Base-by-base conservation (phyloP, 257 asterid species). In the Salvia rosmarinus region DNA sequence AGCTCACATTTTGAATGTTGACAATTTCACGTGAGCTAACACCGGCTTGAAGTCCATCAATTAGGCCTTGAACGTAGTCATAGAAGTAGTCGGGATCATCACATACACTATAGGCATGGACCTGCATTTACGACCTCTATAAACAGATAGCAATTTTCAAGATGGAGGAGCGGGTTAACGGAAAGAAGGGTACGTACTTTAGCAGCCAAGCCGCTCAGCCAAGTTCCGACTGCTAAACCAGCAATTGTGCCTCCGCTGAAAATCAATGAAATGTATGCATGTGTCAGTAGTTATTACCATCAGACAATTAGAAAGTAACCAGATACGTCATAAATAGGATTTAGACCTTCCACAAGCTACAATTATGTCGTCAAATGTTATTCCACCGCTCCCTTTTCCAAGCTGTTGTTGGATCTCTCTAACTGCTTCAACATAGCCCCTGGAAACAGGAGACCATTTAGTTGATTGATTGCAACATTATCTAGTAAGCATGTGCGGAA, bases 191-290 rank as follows among this genome's bases (percentile, higher is more conserved):
- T 9, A 34, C 25, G 19, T 85, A 94, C 97, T 75, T 89, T 94
- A 76, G 96, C 88, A 76, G 82, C 85, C 79, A 89, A 78, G 74
- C 77, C 71, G 77, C 99, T 89, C 72, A 94, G 88, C 86, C 73
- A 78, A 44, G 93, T 82, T 58, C 93, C 97, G 59, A 91, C 74
- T 9, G 99, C 74, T 77, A 94, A 81, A 72, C 99, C 99, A 74
- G 98, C 98, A 39, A 94, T 75, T 8, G 99, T 94, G 81, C 95
- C 98, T 74, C 98, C 99, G 77, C 99, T 94, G 96, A 62, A 81
- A 83, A 75, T 34, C 69, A 73, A 17, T 8, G 67, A 50, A 30
- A 52, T 30, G 13, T 70, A 59, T 49, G 61, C 75, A 68, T 61
- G 66, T 46, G 49, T 74, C 25, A 59, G 17, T 10, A 8, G 70